Conservation (phyloP, 2,329 filamentous ascomycete genomes). For the Clonostachys rhizophaga region DNA sequence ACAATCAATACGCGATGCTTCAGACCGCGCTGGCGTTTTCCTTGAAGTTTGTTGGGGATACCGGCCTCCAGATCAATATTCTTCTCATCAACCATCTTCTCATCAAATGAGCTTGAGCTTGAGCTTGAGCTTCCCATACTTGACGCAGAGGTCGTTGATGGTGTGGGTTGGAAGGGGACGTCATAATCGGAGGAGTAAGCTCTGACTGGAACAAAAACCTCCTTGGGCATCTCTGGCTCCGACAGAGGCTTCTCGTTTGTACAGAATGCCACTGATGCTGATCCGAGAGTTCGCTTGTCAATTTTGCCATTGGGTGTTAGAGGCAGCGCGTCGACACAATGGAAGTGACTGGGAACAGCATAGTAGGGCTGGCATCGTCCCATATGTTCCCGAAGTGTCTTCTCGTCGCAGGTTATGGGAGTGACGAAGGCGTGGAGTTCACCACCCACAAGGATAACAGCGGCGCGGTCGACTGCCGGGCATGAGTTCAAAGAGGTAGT, state of each 20-base stretch:
- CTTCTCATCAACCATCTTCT: constrained; percentile 6
- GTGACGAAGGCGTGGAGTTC: constrained; percentile 10
- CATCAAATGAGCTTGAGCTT: background rate
- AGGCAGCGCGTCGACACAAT: constrained; percentile 26
- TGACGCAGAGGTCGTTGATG: background rate
- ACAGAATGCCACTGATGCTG: background rate
- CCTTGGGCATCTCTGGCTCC: background rate
- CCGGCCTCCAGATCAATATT: constrained; percentile 10
- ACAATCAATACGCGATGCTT: constrained; percentile 31
- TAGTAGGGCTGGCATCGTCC: constrained; percentile 36
- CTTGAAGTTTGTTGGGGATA: constrained; percentile 23
- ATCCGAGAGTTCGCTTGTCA: constrained; percentile 25
- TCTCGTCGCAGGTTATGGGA: constrained; percentile 18
- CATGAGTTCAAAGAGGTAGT: constrained; percentile 1
- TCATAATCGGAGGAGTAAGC: background rate
- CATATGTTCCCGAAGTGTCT: constrained; percentile 22
- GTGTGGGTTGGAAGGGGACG: background rate
- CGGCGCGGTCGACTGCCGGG: constrained; percentile 21
- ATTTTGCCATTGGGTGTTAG: constrained; percentile 44
- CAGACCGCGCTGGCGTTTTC: constrained; percentile 18
- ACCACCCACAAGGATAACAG: constrained; percentile 13
- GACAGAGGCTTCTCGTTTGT: background rate
- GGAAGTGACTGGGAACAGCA: constrained; percentile 34
- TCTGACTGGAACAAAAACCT: background rate
- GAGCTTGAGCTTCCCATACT: background rate